Evolutionary conservation across 345 rosid species (phyloP), one percentile per base, ranked within the genome.

Genomic region (Bruguiera sexangula): DNA sequence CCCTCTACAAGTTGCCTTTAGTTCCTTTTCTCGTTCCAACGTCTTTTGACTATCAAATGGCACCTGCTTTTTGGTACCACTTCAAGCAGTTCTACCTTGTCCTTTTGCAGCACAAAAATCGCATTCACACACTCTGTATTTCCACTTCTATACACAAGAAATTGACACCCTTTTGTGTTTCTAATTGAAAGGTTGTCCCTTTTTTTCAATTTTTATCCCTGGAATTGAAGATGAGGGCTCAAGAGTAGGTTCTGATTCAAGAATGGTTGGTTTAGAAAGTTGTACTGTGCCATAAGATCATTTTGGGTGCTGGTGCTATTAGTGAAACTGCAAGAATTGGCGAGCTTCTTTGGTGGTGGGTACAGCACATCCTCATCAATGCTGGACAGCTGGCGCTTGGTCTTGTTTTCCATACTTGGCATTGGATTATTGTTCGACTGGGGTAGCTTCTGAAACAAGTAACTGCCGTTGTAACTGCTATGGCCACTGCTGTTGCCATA

Each of bases 211-310:
- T 66, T 72, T 80, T 58, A 86, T 21, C 88, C 87, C 62, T 83
- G 89, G 69, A 84, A 85, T 15, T 85, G 85, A 81, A 83, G 77
- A 76, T 80, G 78, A 61, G 85, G 87, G 70, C 81, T 82, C 78
- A 84, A 63, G 26, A 86, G 72, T 43, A 88, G 69, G 39, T 83
- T 82, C 74, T 85, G 94, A 68, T 79, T 82, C 77, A 80, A 76
- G 76, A 82, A 77, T 60, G 83, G 21, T 66, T 79, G 85, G 75
- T 75, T 85, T 54, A 82, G 68, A 52, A 79, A 82, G 78, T 53
- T 79, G 80, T 79, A 75, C 66, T 81, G 88, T 48, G 77, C 50
- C 63, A 75, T 68, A 63, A 11, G 19, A 43, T 81, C 89, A 69
- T 61, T 60, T 61, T 82, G 88, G 65, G 55, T 20, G 32, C 22